Evolutionary conservation across 2,329 filamentous ascomycete species (phyloP).

Genomic region (Penicillium carneum): DNA sequence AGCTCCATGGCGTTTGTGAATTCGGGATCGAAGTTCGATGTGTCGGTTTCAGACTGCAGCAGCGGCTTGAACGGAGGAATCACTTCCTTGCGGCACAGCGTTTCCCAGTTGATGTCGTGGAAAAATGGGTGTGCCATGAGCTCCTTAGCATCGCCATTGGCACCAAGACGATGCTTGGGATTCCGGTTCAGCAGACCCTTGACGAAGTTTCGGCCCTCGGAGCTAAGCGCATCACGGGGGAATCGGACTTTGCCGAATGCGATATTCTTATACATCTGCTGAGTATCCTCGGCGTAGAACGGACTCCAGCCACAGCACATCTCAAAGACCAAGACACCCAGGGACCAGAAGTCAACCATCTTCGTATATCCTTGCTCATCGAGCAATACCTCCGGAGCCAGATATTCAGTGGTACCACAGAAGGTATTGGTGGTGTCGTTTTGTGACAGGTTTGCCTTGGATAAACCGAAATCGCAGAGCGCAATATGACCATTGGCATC

Average conservation of each 20-base stretch:
- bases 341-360: constrained; percentile 99
- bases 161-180: constrained; percentile 91
- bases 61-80: constrained; percentile 98
- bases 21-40: constrained; percentile 97
- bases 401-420: constrained; percentile 96
- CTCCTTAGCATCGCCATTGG: constrained; percentile 88
- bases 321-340: constrained; percentile 96
- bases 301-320: constrained; percentile 99
- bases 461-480: constrained; percentile 94
- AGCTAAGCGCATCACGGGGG: constrained; percentile 89
- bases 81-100: constrained; percentile 86
- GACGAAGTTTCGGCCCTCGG: constrained; percentile 95
- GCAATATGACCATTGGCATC: constrained; percentile 98
- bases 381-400: constrained; percentile 91
- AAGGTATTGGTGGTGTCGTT: constrained; percentile 99
- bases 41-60: constrained; percentile 92
- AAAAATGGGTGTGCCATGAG: constrained; percentile 96
- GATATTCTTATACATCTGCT: constrained; percentile 99
- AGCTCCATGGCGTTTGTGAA: constrained; percentile 94
- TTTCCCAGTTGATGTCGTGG: constrained; percentile 88
- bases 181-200: constrained; percentile 97
- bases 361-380: constrained; percentile 98
- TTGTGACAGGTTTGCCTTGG: constrained; percentile 95
- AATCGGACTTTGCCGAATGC: constrained; percentile 98
- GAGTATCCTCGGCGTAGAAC: constrained; percentile 97